These are phyloP conservation scores for Annulohypoxylon maeteangense DNA, from an alignment of 495 filamentous ascomycete species.

Conservation along the genomic window DNA sequence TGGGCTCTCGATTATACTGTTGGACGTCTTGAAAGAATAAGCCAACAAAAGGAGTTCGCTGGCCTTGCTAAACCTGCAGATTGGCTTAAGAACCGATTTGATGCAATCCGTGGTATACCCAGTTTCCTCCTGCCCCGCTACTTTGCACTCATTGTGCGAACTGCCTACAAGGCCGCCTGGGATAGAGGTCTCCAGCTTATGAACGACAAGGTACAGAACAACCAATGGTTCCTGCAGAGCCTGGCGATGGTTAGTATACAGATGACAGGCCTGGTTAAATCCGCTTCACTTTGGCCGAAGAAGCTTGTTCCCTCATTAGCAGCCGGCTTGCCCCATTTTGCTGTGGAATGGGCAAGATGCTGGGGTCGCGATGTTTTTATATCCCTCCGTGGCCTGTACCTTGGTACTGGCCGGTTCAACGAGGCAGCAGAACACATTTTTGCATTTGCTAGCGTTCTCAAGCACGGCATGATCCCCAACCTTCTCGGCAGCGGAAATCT, in stretches of 20 bases:
- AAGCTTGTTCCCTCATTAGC: constrained; percentile 87
- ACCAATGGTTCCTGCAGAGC: constrained; percentile 85
- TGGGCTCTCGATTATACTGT: constrained; percentile 96
- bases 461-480: constrained; percentile 99
- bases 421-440: constrained; percentile 94
- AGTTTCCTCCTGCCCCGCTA: constrained; percentile 92
- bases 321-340: constrained; percentile 94
- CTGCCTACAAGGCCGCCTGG: constrained; percentile 84
- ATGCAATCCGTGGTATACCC: constrained; percentile 83
- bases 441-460: constrained; percentile 95
- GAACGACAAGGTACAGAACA: constrained; percentile 75
- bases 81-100: constrained; percentile 87
- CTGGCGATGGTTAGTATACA: constrained; percentile 91
- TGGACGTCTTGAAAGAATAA: constrained; percentile 77
- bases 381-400: constrained; percentile 86
- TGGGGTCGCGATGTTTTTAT: constrained; percentile 99
- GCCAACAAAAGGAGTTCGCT: constrained; percentile 67
- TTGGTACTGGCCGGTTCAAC: constrained; percentile 85
- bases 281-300: constrained; percentile 87
- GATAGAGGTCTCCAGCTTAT: constrained; percentile 82
- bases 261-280: constrained; percentile 86
- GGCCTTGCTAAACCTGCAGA: constrained; percentile 69
- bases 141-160: constrained; percentile 88
- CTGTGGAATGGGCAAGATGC: constrained; percentile 91
- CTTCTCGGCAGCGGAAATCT: constrained; percentile 83